Evolutionary conservation across 1,284 basidiomycete species (phyloP).

Genomic region (Melanopsichium pennsylvanicum): DNA sequence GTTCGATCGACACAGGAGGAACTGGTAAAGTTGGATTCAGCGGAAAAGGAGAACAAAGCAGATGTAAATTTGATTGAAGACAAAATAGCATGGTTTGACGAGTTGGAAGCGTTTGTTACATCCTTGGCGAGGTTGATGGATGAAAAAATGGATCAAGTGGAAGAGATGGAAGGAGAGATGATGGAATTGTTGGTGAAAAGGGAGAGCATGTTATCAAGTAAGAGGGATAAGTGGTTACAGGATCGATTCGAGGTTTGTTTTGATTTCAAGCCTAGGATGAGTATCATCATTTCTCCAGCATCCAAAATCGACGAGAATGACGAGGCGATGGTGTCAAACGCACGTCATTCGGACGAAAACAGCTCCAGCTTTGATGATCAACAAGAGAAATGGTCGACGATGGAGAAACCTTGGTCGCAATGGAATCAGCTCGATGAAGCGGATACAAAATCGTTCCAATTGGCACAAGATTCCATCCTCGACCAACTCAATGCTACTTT

Average conservation of each 20-base stretch:
- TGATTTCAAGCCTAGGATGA: constrained; percentile 17
- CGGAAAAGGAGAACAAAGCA: constrained; percentile 47
- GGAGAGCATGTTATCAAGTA: constrained; percentile 25
- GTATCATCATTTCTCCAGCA: constrained; percentile 18
- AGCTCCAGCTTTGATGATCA: too few relatives aligned
- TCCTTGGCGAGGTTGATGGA: constrained; percentile 57
- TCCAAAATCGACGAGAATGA: constrained; percentile 11
- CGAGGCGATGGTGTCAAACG: too few relatives aligned
- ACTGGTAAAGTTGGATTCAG: constrained; percentile 34
- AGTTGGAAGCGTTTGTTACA: constrained; percentile 53
- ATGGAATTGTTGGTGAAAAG: constrained; percentile 26
- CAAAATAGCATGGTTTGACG: constrained; percentile 57
- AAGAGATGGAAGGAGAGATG: constrained; percentile 50
- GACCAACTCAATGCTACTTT: constrained; percentile 13
- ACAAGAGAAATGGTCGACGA: too few relatives aligned
- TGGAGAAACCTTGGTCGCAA: too few relatives aligned
- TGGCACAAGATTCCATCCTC: constrained; percentile 21
- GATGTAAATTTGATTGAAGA: constrained; percentile 45
- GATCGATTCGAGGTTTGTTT: constrained; percentile 32
- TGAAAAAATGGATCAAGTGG: constrained; percentile 46
- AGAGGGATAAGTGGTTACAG: constrained; percentile 35
- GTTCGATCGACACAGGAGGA: constrained; percentile 19
- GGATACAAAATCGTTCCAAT: constrained; percentile 29
- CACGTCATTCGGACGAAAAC: too few relatives aligned
- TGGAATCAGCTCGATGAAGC: constrained; percentile 8